Conservation (phyloP, 2,329 filamentous ascomycete species). For the Penicillium vulpinum region DNA sequence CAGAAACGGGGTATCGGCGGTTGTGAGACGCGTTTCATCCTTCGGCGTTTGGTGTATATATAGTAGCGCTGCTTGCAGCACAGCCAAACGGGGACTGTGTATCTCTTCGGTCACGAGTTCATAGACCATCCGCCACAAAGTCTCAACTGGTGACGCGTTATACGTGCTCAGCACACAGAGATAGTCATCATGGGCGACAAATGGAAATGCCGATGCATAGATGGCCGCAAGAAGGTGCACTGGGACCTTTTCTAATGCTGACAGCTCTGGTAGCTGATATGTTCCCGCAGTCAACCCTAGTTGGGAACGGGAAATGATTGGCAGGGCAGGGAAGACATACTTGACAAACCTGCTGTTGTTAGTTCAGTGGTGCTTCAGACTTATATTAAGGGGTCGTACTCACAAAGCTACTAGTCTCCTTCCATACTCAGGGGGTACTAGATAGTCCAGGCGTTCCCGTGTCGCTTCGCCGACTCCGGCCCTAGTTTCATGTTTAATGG, state of each 20-base stretch:
- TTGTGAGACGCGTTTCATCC: slow-evolving; percentile 23
- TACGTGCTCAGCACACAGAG: slow-evolving; percentile 33
- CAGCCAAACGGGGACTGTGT: slow-evolving; percentile 33
- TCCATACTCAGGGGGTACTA: slow-evolving; percentile 27
- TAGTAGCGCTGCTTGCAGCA: slow-evolving; percentile 34
- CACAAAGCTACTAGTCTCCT: slow-evolving; percentile 26
- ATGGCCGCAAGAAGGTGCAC: slow-evolving; percentile 34
- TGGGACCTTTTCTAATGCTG: slow-evolving; percentile 23
- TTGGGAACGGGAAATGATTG: slow-evolving; percentile 35
- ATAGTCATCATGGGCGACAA: slow-evolving; percentile 33
- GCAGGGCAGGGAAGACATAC: slow-evolving; percentile 32
- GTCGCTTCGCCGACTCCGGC: slow-evolving; percentile 8
- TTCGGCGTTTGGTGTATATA: slow-evolving; percentile 32
- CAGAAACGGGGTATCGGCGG: slow-evolving; percentile 35
- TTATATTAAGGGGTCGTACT: neutral
- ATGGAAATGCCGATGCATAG: slow-evolving; percentile 36
- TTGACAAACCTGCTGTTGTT: slow-evolving; percentile 28
- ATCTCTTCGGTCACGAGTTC: slow-evolving; percentile 35
- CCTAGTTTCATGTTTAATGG: slow-evolving; percentile 23
- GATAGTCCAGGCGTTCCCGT: slow-evolving; percentile 22
- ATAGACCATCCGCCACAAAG: slow-evolving; percentile 34
- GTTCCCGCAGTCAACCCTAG: slow-evolving; percentile 21
- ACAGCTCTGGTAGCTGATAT: slow-evolving; percentile 22
- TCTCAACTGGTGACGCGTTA: slow-evolving; percentile 24
- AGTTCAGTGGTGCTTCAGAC: neutral